These are phyloP conservation scores for Blastobotrys parvus DNA, from an alignment of 805 yeast species.

Conservation along the genomic window DNA sequence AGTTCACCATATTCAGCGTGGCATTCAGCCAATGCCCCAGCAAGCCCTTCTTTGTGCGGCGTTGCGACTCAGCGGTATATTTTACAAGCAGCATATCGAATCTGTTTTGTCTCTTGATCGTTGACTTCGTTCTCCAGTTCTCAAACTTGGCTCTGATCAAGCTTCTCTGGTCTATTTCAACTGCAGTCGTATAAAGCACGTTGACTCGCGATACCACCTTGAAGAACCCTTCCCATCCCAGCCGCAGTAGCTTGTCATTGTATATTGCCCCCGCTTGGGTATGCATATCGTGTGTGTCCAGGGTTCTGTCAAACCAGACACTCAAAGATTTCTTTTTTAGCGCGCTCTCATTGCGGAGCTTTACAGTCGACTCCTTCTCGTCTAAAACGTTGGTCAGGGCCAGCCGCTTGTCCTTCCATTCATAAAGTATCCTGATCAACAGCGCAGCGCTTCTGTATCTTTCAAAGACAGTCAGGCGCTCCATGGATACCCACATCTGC, in stretches of 20 bases:
- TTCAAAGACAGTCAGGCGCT: slow-evolving; percentile 4
- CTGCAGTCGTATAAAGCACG: not conserved
- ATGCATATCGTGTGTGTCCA: not conserved
- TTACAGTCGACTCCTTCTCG: not conserved
- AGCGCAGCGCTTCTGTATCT: slow-evolving; percentile 2
- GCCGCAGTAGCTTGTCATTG: not conserved
- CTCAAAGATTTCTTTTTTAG: not conserved
- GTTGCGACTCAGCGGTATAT: not conserved
- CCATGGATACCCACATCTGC: slow-evolving; percentile 8
- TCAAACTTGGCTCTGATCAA: no score
- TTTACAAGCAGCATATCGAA: not conserved
- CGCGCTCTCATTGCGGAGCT: not conserved
- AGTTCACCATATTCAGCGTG: not conserved
- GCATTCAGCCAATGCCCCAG: slow-evolving; percentile 7
- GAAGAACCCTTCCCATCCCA: not conserved
- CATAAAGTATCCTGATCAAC: not conserved
- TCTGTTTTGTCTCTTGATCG: not conserved
- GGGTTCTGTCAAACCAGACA: not conserved
- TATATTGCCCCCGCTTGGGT: not conserved
- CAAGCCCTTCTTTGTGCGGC: not conserved
- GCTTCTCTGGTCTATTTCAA: not conserved
- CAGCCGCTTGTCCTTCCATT: not conserved
- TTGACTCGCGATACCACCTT: not conserved
- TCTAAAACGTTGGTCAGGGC: not conserved
- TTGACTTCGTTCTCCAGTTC: not conserved